phyloP scores from a whole-genome alignment of 1,139 yeast species.

The Yamadazyma buinensis region DNA sequence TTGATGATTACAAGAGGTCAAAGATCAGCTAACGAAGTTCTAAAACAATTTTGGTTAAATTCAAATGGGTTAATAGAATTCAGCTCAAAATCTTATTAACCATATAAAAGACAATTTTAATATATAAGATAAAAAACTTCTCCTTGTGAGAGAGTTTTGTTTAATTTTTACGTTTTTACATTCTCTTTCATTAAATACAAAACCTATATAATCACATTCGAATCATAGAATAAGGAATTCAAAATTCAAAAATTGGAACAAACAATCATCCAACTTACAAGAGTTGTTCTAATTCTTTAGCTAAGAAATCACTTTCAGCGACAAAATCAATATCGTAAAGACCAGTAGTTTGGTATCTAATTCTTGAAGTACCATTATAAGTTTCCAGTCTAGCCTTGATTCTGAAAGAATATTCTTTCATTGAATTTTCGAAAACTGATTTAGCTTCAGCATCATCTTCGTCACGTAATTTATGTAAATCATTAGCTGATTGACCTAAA shows the following conservation, averaged over 20 bases:
- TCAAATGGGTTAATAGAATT: slow-evolving; percentile 49
- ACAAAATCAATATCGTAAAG: slow-evolving; percentile 55
- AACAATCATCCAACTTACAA: too few relatives aligned
- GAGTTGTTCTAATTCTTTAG: slow-evolving; percentile 44
- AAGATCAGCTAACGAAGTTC: slow-evolving; percentile 51
- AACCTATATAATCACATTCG: too few relatives aligned
- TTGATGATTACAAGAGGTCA: slow-evolving; percentile 63
- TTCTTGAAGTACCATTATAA: slow-evolving; percentile 74
- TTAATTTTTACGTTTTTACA: too few relatives aligned
- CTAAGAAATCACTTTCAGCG: slow-evolving; percentile 60
- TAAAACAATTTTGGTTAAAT: slow-evolving; percentile 64
- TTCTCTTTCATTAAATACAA: background rate
- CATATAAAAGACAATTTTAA: too few relatives aligned
- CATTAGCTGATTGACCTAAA: slow-evolving; percentile 68
- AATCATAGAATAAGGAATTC: too few relatives aligned
- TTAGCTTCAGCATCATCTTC: slow-evolving; percentile 46
- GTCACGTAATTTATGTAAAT: slow-evolving; percentile 50
- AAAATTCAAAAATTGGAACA: too few relatives aligned
- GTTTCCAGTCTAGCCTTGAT: slow-evolving; percentile 79
- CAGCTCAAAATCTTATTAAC: slow-evolving; percentile 11
- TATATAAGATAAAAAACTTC: too few relatives aligned
- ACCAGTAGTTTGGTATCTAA: slow-evolving; percentile 66
- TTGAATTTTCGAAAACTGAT: slow-evolving; percentile 48
- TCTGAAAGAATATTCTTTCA: slow-evolving; percentile 70
- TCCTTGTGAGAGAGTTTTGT: too few relatives aligned